phyloP scores from a whole-genome alignment of 257 asterid genomes.

The Solanum bulbocastanum region DNA sequence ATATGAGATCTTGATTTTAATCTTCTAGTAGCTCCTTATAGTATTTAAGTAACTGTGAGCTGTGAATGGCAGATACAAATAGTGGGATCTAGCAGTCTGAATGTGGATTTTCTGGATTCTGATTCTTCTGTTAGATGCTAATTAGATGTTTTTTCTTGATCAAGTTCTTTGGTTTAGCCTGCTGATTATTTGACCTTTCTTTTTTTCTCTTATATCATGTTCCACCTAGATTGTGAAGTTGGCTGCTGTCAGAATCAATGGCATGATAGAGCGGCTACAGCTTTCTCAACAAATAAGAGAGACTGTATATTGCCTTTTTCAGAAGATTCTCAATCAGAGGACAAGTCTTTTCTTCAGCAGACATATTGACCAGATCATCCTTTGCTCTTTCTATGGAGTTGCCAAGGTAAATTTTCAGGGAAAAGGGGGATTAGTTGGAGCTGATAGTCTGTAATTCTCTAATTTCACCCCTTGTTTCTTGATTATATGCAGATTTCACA shows the following conservation, averaged over 20 bases:
- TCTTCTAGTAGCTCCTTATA: neutral
- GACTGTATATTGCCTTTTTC: constrained; percentile 77
- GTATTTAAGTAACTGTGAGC: neutral
- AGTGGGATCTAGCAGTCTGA: neutral
- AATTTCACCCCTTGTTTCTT: neutral
- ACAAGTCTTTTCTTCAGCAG: constrained; percentile 76
- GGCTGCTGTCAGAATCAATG: constrained; percentile 97
- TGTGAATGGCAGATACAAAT: neutral
- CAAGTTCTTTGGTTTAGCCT: neutral
- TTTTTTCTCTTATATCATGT: neutral
- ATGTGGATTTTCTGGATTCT: neutral
- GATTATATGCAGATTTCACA: constrained; percentile 59
- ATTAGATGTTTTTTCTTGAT: neutral
- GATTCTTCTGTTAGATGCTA: neutral
- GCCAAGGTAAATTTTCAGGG: constrained; percentile 51
- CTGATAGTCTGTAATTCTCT: neutral
- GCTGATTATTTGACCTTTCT: neutral
- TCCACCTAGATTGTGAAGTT: constrained; percentile 62
- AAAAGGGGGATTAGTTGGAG: neutral
- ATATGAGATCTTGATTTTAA: neutral
- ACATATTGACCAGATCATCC: constrained; percentile 91
- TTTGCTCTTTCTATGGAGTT: constrained; percentile 96
- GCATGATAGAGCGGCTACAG: constrained; percentile 94
- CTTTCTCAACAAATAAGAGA: constrained; percentile 81
- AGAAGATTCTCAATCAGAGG: constrained; percentile 70